Evolutionary conservation across 257 asterid genomes (phyloP), one percentile per base, ranked within the genome.

Genomic region (Pogostemon cablin): DNA sequence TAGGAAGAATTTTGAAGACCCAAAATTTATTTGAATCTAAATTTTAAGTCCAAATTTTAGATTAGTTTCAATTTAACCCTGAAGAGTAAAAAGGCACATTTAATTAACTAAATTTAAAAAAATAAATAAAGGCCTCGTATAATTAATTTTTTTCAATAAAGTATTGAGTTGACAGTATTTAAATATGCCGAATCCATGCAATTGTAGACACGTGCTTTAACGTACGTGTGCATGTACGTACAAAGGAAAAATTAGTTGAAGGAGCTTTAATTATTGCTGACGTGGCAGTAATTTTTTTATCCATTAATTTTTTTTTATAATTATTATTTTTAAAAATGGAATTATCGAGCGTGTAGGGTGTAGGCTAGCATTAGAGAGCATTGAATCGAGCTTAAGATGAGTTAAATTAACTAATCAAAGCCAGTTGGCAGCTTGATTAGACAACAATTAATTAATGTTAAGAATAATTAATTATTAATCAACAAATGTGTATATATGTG

Each of bases 201-300:
- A 75, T 63, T 67, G 78, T 68, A 71, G 83, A 71, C 83, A 79
- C 83, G 83, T 79, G 80, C 71, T 47, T 32, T 54, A 11, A 75
- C 75, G 83, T 72, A 75, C 80, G 73, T 75, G 69, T 75, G 78
- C 80, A 71, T 75, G 83, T 79, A 79, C 78, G 80, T 75, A 79
- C 83, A 75, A 42, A 53, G 43, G n/a, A n/a, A 40, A 69, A 12
- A 69, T 75, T 69, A 44, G 72, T 68, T 75, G 47, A 20, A 46
- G 9, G 4, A n/a, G 53, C 52, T 43, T 46, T n/a, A 41, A 49
- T 25, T 40, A 3, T 34, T 34, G 61, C 55, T 72, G 74, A 77
- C 81, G 77, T 77, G 74, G 77, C 66, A 32, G 10, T 3, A 37
- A 46, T 63, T 70, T 72, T 17, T 12, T 7, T 59, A 63, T 62